phyloP scores from a whole-genome alignment of 2,329 filamentous ascomycete species.

The Penicillium crustosum region DNA sequence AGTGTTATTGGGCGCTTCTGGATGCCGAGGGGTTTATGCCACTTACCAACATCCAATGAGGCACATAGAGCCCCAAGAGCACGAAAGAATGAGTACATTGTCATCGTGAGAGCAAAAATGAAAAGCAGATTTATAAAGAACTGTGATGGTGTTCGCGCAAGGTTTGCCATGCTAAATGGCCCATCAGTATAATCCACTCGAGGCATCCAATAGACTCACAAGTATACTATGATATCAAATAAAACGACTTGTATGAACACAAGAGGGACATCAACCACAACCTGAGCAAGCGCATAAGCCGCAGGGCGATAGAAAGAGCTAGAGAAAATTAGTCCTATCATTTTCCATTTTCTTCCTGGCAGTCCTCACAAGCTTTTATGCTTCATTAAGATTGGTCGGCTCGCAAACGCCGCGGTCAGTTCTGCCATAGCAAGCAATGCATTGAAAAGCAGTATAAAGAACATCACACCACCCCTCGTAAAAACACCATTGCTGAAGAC shows the following conservation, averaged over 20 bases:
- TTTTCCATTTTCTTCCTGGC: neutral
- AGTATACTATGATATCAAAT: slow-evolving; percentile 63
- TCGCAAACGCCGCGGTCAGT: slow-evolving; percentile 60
- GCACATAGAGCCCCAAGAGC: slow-evolving; percentile 50
- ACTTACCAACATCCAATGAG: slow-evolving; percentile 50
- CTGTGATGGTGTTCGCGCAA: slow-evolving; percentile 57
- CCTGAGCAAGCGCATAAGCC: slow-evolving; percentile 60
- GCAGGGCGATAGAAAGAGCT: slow-evolving; percentile 64
- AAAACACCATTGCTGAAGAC: slow-evolving; percentile 53
- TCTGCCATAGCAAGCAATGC: slow-evolving; percentile 62
- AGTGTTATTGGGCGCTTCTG: slow-evolving; percentile 2
- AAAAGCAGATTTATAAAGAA: slow-evolving; percentile 63
- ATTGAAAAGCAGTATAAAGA: slow-evolving; percentile 64
- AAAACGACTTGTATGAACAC: slow-evolving; percentile 58
- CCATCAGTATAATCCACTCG: neutral
- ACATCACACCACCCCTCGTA: slow-evolving; percentile 60
- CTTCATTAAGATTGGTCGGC: slow-evolving; percentile 66
- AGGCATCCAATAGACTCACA: slow-evolving; percentile 30
- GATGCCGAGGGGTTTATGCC: neutral
- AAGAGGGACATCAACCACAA: slow-evolving; percentile 58
- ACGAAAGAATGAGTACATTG: slow-evolving; percentile 57
- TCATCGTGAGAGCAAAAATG: slow-evolving; percentile 55
- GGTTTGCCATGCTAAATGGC: slow-evolving; percentile 50
- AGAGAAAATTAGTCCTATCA: slow-evolving; percentile 9
- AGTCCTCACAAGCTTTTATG: slow-evolving; percentile 62